These are phyloP conservation scores for Nannochloropsis salina DNA, from an alignment of 108 stramenopile genomes.

Conservation along the genomic window DNA sequence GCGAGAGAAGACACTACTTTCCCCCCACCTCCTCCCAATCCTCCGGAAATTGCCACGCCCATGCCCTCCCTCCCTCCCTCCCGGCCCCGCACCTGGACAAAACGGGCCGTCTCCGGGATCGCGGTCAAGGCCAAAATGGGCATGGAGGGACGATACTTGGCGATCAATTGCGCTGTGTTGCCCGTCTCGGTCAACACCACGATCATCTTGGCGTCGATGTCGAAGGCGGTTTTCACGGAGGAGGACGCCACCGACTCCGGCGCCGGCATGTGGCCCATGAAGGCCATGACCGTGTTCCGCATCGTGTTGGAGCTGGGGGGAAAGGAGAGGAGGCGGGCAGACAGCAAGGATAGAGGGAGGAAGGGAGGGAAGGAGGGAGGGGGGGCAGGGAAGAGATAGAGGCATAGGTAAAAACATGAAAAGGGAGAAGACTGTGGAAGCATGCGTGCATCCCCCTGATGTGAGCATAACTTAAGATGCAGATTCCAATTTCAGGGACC, in stretches of 20 bases:
- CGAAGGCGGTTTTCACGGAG: constrained; percentile 92
- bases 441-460: not conserved
- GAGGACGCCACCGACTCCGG: constrained; percentile 86
- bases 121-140: constrained; percentile 76
- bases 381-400: not conserved
- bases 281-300: constrained; percentile 35
- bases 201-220: constrained; percentile 72
- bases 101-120: constrained; percentile 65
- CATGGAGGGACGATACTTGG: constrained; percentile 88
- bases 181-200: constrained; percentile 87
- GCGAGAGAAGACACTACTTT: not conserved
- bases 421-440: not conserved
- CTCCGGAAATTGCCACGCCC: not conserved
- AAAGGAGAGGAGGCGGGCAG: not conserved
- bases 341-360: not conserved
- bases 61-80: not conserved
- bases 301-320: not conserved
- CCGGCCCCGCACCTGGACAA: constrained; percentile 31
- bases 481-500: no score
- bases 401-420: not conserved
- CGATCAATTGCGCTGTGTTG: constrained; percentile 79
- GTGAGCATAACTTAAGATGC: no score
- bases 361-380: not conserved
- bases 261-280: constrained; percentile 21
- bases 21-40: not conserved